Evolutionary conservation across 2,329 filamentous ascomycete species (phyloP).

Genomic region (Didymella pomorum): DNA sequence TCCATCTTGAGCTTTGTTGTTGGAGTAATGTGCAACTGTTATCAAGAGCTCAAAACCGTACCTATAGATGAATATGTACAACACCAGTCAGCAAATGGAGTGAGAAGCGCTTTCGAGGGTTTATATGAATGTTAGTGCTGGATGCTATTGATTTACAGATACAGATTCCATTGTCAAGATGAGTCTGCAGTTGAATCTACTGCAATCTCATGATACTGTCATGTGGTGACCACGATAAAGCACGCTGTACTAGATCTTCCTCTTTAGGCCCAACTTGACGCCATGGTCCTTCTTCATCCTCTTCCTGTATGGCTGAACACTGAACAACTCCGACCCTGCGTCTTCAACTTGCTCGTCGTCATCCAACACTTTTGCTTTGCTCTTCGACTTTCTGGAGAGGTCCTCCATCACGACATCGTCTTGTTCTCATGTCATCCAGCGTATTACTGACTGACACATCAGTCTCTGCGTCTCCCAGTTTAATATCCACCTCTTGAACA

Average conservation of each 20-base stretch:
- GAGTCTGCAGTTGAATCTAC: not conserved
- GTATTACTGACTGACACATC: not conserved
- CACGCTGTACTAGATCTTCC: not conserved
- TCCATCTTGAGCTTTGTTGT: not conserved
- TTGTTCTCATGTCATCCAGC: not conserved
- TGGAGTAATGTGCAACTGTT: no score
- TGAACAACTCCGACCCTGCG: not conserved
- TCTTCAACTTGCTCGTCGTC: not conserved
- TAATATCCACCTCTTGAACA: no score
- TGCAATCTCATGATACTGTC: not conserved
- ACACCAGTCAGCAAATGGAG: no score
- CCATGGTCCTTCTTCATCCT: not conserved
- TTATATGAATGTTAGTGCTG: no score
- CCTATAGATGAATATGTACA: no score
- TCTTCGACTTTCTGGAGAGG: not conserved
- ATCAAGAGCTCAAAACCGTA: no score
- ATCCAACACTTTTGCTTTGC: not conserved
- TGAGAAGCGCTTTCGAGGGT: no score
- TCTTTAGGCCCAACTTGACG: not conserved
- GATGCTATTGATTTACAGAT: no score
- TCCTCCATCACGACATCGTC: not conserved
- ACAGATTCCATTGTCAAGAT: not conserved
- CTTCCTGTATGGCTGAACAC: not conserved
- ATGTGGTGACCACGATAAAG: not conserved
- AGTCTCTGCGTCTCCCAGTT: not conserved